These are phyloP conservation scores for Vitis amurensis DNA, from an alignment of 164 flowering plant genomes.

Conservation along the genomic window DNA sequence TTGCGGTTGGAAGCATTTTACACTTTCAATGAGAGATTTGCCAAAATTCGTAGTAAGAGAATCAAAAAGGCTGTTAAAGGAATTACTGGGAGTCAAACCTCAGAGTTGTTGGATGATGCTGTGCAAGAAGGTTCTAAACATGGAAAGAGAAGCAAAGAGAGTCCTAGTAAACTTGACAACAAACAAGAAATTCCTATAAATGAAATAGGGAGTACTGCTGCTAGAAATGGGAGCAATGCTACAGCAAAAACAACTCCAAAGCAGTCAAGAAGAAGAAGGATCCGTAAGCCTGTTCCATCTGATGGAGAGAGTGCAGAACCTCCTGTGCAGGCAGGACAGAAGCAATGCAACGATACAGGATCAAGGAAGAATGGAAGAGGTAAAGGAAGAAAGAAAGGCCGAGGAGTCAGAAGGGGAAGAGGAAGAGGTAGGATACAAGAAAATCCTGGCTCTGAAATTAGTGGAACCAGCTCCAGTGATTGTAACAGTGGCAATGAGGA, in stretches of 20 bases:
- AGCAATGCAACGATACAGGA: constrained; percentile 10
- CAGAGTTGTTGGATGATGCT: constrained; percentile 41
- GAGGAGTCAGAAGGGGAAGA: constrained; percentile 22
- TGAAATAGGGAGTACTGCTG: constrained; percentile 20
- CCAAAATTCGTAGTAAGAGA: constrained; percentile 91
- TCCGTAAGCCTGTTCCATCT: constrained; percentile 12
- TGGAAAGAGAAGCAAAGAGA: constrained; percentile 32
- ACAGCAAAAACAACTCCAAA: constrained; percentile 22
- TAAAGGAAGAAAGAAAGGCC: constrained; percentile 29
- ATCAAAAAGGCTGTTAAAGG: constrained; percentile 87
- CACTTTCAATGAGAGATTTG: constrained; percentile 94
- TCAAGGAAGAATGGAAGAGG: constrained; percentile 33
- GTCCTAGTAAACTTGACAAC: constrained; percentile 16
- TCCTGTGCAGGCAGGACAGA: constrained; percentile 5
- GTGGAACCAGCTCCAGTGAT: constrained; percentile 40
- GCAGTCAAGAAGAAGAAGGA: constrained; percentile 28
- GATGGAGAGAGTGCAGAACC: constrained; percentile 11
- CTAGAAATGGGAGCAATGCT: constrained; percentile 10
- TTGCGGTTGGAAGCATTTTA: constrained; percentile 92
- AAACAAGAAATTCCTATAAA: constrained; percentile 14
- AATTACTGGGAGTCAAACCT: constrained; percentile 50
- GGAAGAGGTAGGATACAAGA: constrained; percentile 31
- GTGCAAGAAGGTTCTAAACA: constrained; percentile 27
- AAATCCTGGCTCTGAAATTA: constrained; percentile 17
- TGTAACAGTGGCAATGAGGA: constrained; percentile 17